Evolutionary conservation across 768 basidiomycete species (phyloP).

Genomic region (Clitopilus hobsonii): DNA sequence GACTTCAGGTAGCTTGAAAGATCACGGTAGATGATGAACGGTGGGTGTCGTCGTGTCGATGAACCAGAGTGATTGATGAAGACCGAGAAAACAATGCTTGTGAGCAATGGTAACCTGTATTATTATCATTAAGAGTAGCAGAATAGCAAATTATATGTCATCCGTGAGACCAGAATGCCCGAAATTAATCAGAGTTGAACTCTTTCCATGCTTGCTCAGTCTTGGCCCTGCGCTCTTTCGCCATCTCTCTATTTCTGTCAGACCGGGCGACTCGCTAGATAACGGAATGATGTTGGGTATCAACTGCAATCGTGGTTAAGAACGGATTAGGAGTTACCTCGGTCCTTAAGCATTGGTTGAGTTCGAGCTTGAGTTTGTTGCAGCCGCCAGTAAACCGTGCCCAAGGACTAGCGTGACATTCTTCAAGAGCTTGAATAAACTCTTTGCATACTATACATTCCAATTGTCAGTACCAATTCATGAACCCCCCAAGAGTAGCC

Average conservation of each 20-base stretch:
- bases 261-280: constrained; percentile 57
- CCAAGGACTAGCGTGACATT: constrained; percentile 63
- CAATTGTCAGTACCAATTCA: constrained; percentile 1
- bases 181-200: constrained; percentile 31
- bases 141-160: not conserved
- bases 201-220: constrained; percentile 58
- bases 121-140: not conserved
- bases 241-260: constrained; percentile 50
- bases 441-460: constrained; percentile 57
- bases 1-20: not conserved
- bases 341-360: constrained; percentile 66
- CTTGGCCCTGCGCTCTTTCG: constrained; percentile 53
- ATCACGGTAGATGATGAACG: not conserved
- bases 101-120: not conserved
- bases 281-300: constrained; percentile 6
- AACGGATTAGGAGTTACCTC: constrained; percentile 44
- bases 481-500: constrained; percentile 1
- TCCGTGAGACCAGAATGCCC: not conserved
- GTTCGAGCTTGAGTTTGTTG: constrained; percentile 60
- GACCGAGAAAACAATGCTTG: not conserved
- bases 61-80: constrained; percentile 1
- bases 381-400: constrained; percentile 65
- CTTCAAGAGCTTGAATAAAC: constrained; percentile 71
- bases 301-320: not conserved
- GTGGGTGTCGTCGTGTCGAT: not conserved